A percentile compares a stretch with the other conserved stretches of the same genome.
Evolutionary conservation across 176 grass and related monocot genomes (phyloP).

Genomic region (Aegilops tauschii): DNA sequence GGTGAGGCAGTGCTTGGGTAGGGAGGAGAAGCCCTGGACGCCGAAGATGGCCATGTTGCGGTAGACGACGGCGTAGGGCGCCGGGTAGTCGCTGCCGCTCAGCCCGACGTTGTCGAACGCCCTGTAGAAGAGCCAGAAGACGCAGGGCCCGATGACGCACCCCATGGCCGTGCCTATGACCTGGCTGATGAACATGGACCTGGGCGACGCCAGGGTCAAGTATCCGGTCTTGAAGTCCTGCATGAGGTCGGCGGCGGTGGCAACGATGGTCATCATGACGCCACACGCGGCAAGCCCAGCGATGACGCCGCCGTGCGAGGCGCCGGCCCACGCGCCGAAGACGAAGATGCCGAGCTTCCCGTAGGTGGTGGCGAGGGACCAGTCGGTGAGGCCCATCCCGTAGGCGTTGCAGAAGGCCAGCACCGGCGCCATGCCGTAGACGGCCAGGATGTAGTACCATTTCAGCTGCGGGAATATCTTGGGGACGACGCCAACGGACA

Average conservation of each 20-base stretch:
- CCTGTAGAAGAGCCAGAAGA: slow-evolving; percentile 66
- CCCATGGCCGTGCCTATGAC: slow-evolving; percentile 54
- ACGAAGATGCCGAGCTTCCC: no score
- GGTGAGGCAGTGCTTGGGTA: slow-evolving; percentile 46
- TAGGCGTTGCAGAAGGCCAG: slow-evolving; percentile 85
- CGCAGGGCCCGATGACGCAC: slow-evolving; percentile 51
- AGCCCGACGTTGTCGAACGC: slow-evolving; percentile 38
- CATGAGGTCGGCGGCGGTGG: slow-evolving; percentile 69
- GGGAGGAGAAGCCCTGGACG: slow-evolving; percentile 46
- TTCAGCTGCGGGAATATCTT: no score
- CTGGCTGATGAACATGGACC: slow-evolving; percentile 60
- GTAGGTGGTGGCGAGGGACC: no score
- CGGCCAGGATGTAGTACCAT: no score
- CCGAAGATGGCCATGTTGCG: slow-evolving; percentile 56
- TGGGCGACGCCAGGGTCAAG: slow-evolving; percentile 63
- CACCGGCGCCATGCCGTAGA: slow-evolving; percentile 31
- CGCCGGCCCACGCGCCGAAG: no score
- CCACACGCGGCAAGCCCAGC: slow-evolving; percentile 24
- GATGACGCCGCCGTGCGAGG: no score
- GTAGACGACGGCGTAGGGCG: slow-evolving; percentile 50
- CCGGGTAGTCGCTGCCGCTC: slow-evolving; percentile 36
- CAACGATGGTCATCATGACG: slow-evolving; percentile 37
- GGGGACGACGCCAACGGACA: no score
- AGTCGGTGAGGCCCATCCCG: not conserved
- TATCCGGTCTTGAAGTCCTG: slow-evolving; percentile 79